Conservation (phyloP, 2,329 filamentous ascomycete species). For the Amylocarpus encephaloides region DNA sequence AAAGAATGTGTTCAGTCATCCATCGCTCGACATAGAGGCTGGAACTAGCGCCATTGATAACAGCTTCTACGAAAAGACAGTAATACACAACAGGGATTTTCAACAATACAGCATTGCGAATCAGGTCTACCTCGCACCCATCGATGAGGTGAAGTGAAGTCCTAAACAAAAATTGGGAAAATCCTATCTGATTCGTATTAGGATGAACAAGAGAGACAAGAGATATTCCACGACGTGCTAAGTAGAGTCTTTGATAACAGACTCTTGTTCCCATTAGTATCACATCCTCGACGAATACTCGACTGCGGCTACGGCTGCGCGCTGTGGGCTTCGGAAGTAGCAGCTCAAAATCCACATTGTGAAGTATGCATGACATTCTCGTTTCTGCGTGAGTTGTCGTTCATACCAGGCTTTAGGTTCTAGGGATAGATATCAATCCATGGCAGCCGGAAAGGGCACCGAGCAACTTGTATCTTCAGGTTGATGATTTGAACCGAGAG, state of each 20-base stretch:
- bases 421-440: conserved; percentile 66
- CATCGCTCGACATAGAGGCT: conserved; percentile 30
- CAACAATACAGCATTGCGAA: conserved; percentile 62
- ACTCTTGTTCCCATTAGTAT: conserved; percentile 63
- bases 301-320: conserved; percentile 70
- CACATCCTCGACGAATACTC: conserved; percentile 51
- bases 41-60: conserved; percentile 47
- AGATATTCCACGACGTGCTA: conserved; percentile 57
- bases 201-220: conserved; percentile 63
- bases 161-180: neutral
- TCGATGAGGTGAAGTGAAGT: conserved; percentile 56
- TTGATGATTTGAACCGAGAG: conserved; percentile 66
- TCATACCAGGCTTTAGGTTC: conserved; percentile 43
- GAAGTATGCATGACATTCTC: conserved; percentile 45
- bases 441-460: conserved; percentile 59
- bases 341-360: conserved; percentile 55
- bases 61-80: conserved; percentile 51
- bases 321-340: conserved; percentile 64
- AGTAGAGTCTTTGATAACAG: conserved; percentile 58
- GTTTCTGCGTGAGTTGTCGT: neutral
- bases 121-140: conserved; percentile 58
- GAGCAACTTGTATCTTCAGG: conserved; percentile 62
- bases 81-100: conserved; percentile 57
- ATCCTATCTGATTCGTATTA: conserved; percentile 28
- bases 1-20: conserved; percentile 27